Percentiles rank a stretch among this genome's conserved stretches.
Conservation (phyloP, 768 basidiomycete species). For the Collybia sordida region DNA sequence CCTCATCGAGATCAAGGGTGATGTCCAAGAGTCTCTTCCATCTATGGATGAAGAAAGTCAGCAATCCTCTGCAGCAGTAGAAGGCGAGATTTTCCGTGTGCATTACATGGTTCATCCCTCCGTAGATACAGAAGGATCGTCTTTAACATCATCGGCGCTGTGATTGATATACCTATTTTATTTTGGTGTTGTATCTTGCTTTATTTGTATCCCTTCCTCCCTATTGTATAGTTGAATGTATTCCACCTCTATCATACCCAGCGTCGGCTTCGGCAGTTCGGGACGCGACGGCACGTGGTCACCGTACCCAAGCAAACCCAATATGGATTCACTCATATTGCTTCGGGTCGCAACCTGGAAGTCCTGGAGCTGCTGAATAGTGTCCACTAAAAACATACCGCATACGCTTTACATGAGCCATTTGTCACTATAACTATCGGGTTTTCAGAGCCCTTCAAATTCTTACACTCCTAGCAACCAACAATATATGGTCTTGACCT, state of each 20-base stretch:
- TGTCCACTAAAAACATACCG: too few relatives aligned
- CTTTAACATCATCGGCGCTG: conserved; percentile 34
- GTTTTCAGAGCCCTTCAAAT: too few relatives aligned
- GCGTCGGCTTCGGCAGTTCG: too few relatives aligned
- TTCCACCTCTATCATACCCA: background rate
- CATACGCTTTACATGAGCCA: too few relatives aligned
- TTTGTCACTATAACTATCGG: too few relatives aligned
- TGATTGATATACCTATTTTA: conserved; percentile 4
- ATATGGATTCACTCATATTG: too few relatives aligned
- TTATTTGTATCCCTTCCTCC: conserved; percentile 13
- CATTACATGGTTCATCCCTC: conserved; percentile 91
- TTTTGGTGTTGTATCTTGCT: conserved; percentile 10
- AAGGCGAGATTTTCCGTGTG: conserved; percentile 62
- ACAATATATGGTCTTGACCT: background rate
- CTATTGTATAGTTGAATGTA: conserved; percentile 9
- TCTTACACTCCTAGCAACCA: too few relatives aligned
- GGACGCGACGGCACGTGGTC: too few relatives aligned
- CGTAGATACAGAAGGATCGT: conserved; percentile 69
- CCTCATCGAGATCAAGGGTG: conserved; percentile 79
- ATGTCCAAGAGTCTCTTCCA: conserved; percentile 77
- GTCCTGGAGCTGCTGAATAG: too few relatives aligned
- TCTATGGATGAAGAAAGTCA: conserved; percentile 63
- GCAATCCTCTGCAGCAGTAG: conserved; percentile 45
- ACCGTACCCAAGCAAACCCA: too few relatives aligned
- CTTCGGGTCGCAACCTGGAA: too few relatives aligned